A percentile compares a stretch with the other conserved stretches of the same genome.
These are phyloP conservation scores for Nemania diffusa DNA, from an alignment of 2,329 filamentous ascomycete genomes.

Conservation along the genomic window DNA sequence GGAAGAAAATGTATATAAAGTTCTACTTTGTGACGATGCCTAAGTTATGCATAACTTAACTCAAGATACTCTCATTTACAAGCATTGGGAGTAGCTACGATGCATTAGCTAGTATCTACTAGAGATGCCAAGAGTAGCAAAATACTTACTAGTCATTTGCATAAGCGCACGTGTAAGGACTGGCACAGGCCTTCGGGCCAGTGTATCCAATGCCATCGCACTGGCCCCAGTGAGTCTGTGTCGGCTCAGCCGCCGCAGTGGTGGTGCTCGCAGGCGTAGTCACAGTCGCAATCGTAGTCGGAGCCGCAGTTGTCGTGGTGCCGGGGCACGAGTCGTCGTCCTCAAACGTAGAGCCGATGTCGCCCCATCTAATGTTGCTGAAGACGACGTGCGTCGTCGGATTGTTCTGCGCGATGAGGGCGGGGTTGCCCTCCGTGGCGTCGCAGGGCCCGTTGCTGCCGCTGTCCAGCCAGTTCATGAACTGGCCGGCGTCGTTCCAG, in stretches of 20 bases:
- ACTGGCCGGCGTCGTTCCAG: slow-evolving; percentile 64
- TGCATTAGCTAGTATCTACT: background rate
- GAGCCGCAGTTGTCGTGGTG: slow-evolving; percentile 11
- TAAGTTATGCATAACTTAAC: background rate
- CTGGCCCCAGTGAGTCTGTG: slow-evolving; percentile 23
- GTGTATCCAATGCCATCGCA: slow-evolving; percentile 29
- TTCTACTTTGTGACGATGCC: background rate
- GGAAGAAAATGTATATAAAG: slow-evolving; percentile 25
- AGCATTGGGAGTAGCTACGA: slow-evolving; percentile 28
- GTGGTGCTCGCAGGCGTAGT: slow-evolving; percentile 10
- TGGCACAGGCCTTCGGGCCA: slow-evolving; percentile 28
- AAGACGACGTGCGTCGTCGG: slow-evolving; percentile 45
- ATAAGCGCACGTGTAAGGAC: slow-evolving; percentile 22
- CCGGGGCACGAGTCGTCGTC: slow-evolving; percentile 8
- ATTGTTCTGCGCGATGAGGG: slow-evolving; percentile 36
- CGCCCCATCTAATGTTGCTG: slow-evolving; percentile 46
- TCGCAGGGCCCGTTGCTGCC: slow-evolving; percentile 64
- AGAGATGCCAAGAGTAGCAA: background rate
- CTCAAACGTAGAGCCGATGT: slow-evolving; percentile 40
- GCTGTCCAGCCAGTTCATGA: slow-evolving; percentile 68
- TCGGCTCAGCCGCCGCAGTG: slow-evolving; percentile 7
- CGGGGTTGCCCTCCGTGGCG: slow-evolving; percentile 63
- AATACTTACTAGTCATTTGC: slow-evolving; percentile 32
- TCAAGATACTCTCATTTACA: slow-evolving; percentile 5
- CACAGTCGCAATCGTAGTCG: slow-evolving; percentile 11